Conservation (phyloP, 2,329 filamentous ascomycete genomes). For the Fusarium neocosmosporiellum region DNA sequence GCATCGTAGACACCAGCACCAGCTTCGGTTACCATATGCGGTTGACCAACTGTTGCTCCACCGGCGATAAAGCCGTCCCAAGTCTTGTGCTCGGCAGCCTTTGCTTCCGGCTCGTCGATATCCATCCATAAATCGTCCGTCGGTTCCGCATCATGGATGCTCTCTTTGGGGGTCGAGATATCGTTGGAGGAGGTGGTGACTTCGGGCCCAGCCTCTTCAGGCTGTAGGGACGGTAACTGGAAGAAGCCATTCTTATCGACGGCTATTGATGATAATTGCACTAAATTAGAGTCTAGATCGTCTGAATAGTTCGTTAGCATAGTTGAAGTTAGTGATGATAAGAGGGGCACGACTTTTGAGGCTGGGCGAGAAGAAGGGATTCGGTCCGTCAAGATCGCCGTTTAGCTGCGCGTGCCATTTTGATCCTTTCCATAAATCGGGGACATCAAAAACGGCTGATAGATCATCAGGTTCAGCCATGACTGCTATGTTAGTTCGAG, state of each 20-base stretch:
- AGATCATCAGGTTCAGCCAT: conserved; percentile 55
- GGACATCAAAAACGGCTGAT: conserved; percentile 71
- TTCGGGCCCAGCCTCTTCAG: conserved; percentile 21
- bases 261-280: conserved; percentile 33
- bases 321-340: not conserved
- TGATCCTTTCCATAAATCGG: conserved; percentile 69
- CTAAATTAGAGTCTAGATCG: conserved; percentile 21
- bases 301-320: conserved; percentile 18
- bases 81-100: conserved; percentile 63
- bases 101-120: conserved; percentile 46
- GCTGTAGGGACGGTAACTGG: conserved; percentile 34
- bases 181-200: conserved; percentile 11
- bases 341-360: conserved; percentile 45
- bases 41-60: conserved; percentile 49
- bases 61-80: conserved; percentile 75
- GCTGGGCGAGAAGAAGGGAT: conserved; percentile 58
- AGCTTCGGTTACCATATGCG: conserved; percentile 75
- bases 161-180: conserved; percentile 7
- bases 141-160: conserved; percentile 10
- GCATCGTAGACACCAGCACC: conserved; percentile 75
- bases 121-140: conserved; percentile 59
- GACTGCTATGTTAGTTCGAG: conserved; percentile 13
- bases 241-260: conserved; percentile 48
- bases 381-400: conserved; percentile 21
- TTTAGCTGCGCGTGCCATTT: conserved; percentile 55